Base-by-base conservation (phyloP, 1,284 basidiomycete species). In the Tilletia setariae region DNA sequence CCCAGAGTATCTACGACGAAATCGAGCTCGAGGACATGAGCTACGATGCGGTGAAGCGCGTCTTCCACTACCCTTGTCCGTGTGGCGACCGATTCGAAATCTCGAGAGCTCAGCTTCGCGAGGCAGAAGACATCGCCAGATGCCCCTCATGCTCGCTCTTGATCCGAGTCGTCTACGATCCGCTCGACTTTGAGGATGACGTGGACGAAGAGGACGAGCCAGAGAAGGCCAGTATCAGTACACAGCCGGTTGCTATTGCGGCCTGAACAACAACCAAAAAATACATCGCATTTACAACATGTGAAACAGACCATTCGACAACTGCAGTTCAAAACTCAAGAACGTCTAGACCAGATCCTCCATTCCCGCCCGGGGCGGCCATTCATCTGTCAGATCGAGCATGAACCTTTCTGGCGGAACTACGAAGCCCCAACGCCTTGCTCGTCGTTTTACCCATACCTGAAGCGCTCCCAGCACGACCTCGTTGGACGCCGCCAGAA, bases 81-180 rank as follows among this genome's bases (percentile, higher is more conserved):
- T 99, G 96, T 81, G 95, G 95, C 28, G 96, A 98, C 85, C 89
- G 94, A 47, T 98, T 98, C 85, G 96, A 99, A 83, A 98, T 98
- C 76, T 90, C 92, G 21, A 88, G 76, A 56, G 70, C 71, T 3
- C 94, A 98, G 84, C 88, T 99, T 11, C 87, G 89, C 66, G 87
- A 93, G 72, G 97, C 90, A 62, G 95, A 98, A 79, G 96, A 98
- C 79, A 89, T 96, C 59, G 95, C 95, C n/a, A 93, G 89, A 66
- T 98, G 95, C 85, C 96, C 95, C 0, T 95, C 93, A 81, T 98
- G 95, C 80, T 94, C 92, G 75, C 85, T 98, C 32, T 88, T 98
- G 63, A 93, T 98, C 67, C 86, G 95, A 69, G 91, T 98, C 47
- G 88, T 98, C 65, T 98, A 91, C 82, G 95, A 98, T 84, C 94